Evolutionary conservation across 2,329 filamentous ascomycete species (phyloP), one percentile per base, ranked within the genome.

Genomic region (Stemphylium lycopersici): DNA sequence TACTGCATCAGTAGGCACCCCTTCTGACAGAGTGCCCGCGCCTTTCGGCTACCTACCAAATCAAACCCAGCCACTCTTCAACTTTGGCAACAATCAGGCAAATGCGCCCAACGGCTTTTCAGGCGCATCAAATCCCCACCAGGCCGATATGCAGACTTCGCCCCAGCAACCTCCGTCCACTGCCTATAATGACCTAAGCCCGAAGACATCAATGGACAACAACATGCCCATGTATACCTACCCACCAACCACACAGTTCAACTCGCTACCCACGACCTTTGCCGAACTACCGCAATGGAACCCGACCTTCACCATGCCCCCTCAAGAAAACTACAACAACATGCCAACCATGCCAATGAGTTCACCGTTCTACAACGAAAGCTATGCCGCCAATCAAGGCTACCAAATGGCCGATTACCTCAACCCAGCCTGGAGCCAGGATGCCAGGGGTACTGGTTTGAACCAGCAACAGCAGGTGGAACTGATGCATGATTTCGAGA

Each of bases 401-500:
- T 74, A 71, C 39, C 66, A 72, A 26, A 67, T 74, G 59, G 68
- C 67, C 1, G 72, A 76, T 73, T 80, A 68, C 66, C 77, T 59
- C 72, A 83, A 84, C 69, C 83, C 81, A 55, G 86, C 85, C 66
- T 91, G 87, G 61, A 90, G 83, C 39, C 61, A 67, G 36, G 67
- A 71, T 29, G 59, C 65, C 6, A 58, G 72, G 43, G 67, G 67
- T 4, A 66, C 67, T 20, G 81, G 81, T 55, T 79, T 96, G 29
- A 93, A 87, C 55, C 88, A 92, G 59, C 85, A 91, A 67, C 90
- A 96, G 74, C 91, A 95, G 75, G 77, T 88, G 59, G 90, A 96
- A 77, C 79, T 96, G 33, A 91, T 96, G 89, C 86, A 87, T 50
- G 87, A 87, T 43, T 81, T 96, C 31, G 90, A 95, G 73, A 89